Percentiles rank a stretch among this genome's conserved stretches.
These are phyloP conservation scores for Pseudevernia furfuracea DNA, from an alignment of 495 filamentous ascomycete species.

Conservation along the genomic window DNA sequence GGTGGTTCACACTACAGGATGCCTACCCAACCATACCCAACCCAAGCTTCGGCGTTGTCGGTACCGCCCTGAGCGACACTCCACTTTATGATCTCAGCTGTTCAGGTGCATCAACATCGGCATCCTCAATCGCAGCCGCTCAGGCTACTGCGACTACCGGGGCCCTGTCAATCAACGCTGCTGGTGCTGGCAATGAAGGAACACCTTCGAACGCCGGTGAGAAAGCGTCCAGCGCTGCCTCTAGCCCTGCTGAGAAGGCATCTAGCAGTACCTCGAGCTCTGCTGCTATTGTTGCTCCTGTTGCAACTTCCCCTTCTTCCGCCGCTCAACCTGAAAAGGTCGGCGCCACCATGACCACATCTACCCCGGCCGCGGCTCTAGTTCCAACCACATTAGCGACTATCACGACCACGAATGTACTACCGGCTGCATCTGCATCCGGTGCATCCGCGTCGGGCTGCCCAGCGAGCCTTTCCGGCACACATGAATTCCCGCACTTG, in stretches of 20 bases:
- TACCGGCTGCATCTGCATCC: slow-evolving; percentile 14
- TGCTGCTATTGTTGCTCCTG: slow-evolving; percentile 2
- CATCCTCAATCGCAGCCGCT: slow-evolving; percentile 21
- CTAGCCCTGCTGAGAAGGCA: neutral
- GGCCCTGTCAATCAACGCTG: slow-evolving; percentile 24
- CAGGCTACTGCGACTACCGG: slow-evolving; percentile 16
- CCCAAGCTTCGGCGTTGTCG: slow-evolving; percentile 64
- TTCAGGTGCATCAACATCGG: slow-evolving; percentile 30
- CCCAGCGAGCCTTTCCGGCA: slow-evolving; percentile 38
- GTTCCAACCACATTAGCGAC: slow-evolving; percentile 20
- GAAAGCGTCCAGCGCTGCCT: neutral
- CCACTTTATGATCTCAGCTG: slow-evolving; percentile 61
- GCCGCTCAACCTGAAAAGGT: neutral
- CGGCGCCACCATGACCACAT: neutral
- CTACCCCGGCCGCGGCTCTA: slow-evolving; percentile 3
- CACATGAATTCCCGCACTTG: slow-evolving; percentile 56
- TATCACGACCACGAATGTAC: slow-evolving; percentile 16
- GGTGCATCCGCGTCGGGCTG: slow-evolving; percentile 14
- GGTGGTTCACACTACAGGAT: slow-evolving; percentile 60
- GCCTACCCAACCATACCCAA: slow-evolving; percentile 44
- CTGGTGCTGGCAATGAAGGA: slow-evolving; percentile 20
- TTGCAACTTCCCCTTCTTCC: neutral
- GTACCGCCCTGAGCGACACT: slow-evolving; percentile 45
- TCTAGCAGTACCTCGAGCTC: slow-evolving; percentile 6
- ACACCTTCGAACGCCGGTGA: neutral